Percentiles rank a stretch among this genome's conserved stretches.
These are phyloP conservation scores for Akanthomyces dipterigenus DNA, from an alignment of 2,329 filamentous ascomycete genomes.

Conservation along the genomic window DNA sequence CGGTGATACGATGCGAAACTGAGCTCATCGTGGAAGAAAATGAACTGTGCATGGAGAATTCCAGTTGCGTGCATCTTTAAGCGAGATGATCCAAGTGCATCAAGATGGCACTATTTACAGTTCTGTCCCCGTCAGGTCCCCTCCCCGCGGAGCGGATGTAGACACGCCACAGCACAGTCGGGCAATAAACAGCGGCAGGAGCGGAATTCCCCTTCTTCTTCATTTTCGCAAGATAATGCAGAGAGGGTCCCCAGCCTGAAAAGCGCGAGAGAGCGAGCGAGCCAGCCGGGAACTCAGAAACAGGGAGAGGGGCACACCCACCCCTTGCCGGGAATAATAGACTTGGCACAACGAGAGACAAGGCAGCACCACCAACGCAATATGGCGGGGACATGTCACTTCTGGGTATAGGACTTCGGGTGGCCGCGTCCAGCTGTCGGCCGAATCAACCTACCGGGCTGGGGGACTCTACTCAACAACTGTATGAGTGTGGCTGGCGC, in stretches of 20 bases:
- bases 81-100: no score
- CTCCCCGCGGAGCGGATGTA: neutral
- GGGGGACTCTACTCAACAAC: neutral
- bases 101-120: no score
- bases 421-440: neutral
- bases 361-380: neutral
- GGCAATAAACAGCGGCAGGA: slow-evolving; percentile 2
- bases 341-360: slow-evolving; percentile 6
- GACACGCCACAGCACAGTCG: neutral
- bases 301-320: neutral
- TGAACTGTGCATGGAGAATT: no score
- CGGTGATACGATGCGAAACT: no score
- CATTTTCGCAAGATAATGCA: neutral
- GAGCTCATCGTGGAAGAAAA: no score
- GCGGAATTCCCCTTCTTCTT: neutral
- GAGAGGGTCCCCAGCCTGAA: no score
- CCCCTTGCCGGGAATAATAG: slow-evolving; percentile 1
- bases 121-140: no score
- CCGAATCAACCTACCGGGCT: neutral
- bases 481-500: neutral
- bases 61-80: no score
- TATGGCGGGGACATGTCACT: neutral
- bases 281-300: neutral
- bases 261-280: neutral
- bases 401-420: neutral